A percentile compares a stretch with the other conserved stretches of the same genome.
phyloP scores from a whole-genome alignment of 208 protist species.

The Phytomonas francai region DNA sequence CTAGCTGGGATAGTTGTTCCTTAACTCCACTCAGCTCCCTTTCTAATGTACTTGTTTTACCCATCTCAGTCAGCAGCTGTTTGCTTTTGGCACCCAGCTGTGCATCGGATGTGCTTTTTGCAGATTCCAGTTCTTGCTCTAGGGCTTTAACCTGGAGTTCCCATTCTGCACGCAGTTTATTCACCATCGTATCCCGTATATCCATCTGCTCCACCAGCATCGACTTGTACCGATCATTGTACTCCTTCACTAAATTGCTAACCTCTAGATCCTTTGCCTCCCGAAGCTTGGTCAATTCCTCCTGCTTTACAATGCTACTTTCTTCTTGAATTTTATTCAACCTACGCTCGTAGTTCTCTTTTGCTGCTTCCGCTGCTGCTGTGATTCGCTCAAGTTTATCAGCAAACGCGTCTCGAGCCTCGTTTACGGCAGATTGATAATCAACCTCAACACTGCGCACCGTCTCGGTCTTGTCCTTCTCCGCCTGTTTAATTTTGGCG shows the following conservation, averaged over 20 bases:
- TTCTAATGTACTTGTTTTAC: too few relatives aligned
- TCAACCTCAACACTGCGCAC: constrained; percentile 13
- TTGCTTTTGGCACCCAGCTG: too few relatives aligned
- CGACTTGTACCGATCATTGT: constrained; percentile 90
- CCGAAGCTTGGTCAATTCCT: constrained; percentile 17
- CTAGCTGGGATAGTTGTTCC: background rate
- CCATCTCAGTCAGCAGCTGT: too few relatives aligned
- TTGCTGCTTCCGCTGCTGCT: constrained; percentile 29
- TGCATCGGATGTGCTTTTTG: too few relatives aligned
- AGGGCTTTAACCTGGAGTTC: constrained; percentile 20
- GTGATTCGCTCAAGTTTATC: constrained; percentile 18
- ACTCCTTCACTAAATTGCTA: constrained; percentile 72
- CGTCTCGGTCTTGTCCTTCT: constrained; percentile 14
- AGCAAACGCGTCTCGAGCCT: constrained; percentile 32
- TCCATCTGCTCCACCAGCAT: constrained; percentile 90
- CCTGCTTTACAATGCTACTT: background rate
- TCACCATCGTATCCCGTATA: constrained; percentile 63
- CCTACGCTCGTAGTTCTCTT: constrained; percentile 33
- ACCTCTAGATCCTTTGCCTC: constrained; percentile 61
- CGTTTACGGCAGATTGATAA: constrained; percentile 24
- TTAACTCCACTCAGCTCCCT: background rate
- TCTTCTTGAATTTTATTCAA: constrained; percentile 23
- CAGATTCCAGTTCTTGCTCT: constrained; percentile 16
- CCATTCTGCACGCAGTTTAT: constrained; percentile 37
- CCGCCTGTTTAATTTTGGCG: constrained; percentile 18